Percentiles rank a stretch among this genome's conserved stretches.
phyloP scores from a whole-genome alignment of 768 basidiomycete species.

The Pluteus cervinus region DNA sequence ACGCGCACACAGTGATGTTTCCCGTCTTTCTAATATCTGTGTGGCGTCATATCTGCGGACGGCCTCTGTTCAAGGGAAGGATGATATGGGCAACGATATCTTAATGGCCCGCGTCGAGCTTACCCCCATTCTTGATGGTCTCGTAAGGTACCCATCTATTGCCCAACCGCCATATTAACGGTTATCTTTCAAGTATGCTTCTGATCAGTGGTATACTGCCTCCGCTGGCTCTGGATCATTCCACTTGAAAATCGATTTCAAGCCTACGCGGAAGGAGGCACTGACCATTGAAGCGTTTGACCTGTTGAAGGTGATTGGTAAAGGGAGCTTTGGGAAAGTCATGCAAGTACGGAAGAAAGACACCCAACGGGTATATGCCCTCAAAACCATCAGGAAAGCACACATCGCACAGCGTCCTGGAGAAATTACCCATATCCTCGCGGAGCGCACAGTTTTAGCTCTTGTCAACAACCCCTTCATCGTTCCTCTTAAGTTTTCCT shows the following conservation, averaged over 20 bases:
- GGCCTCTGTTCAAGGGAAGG: constrained; percentile 62
- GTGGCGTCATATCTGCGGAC: constrained; percentile 91
- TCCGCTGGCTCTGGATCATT: constrained; percentile 85
- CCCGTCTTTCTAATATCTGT: constrained; percentile 86
- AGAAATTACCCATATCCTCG: constrained; percentile 97
- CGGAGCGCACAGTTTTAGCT: constrained; percentile 94
- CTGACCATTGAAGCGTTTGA: constrained; percentile 97
- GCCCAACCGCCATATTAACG: constrained; percentile 10
- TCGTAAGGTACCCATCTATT: constrained; percentile 36
- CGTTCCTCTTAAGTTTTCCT: constrained; percentile 97
- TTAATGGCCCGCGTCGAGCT: constrained; percentile 92
- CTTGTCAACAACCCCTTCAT: constrained; percentile 99
- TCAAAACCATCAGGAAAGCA: constrained; percentile 98
- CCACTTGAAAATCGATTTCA: constrained; percentile 94
- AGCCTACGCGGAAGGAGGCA: constrained; percentile 74
- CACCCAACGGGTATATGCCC: constrained; percentile 93
- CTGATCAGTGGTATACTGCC: constrained; percentile 88
- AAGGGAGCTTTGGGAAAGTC: constrained; percentile 96
- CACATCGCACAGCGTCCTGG: constrained; percentile 94
- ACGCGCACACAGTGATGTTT: constrained; percentile 70
- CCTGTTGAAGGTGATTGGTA: constrained; percentile 95
- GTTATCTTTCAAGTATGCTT: constrained; percentile 49
- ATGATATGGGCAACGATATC: constrained; percentile 97
- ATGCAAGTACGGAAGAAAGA: constrained; percentile 99
- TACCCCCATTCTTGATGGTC: constrained; percentile 74